These are phyloP conservation scores for Picochlorum sp. DNA, from an alignment of 139 green algal genomes.

Conservation along the genomic window DNA sequence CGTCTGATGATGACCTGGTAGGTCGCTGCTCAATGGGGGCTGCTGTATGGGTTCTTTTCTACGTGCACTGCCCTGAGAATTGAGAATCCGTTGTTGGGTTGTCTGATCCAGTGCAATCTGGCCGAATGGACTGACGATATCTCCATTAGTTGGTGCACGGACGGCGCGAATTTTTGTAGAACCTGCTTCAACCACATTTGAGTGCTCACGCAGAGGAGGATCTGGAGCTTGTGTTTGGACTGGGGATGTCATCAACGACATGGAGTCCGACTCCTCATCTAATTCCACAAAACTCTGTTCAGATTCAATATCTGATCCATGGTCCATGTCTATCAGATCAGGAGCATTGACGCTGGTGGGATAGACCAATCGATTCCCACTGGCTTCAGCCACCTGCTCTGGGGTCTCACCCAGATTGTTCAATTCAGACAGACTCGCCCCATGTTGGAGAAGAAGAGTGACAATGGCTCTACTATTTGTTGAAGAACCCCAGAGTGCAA, in stretches of 20 bases:
- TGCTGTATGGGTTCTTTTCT: not conserved
- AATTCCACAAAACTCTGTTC: not conserved
- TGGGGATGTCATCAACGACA: not conserved
- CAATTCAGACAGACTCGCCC: not conserved
- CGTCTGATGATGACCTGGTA: not conserved
- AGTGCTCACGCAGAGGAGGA: not conserved
- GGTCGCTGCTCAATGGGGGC: too few relatives aligned
- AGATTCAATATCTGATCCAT: too few relatives aligned
- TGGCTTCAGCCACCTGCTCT: not conserved
- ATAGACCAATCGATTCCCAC: not conserved
- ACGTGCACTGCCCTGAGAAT: not conserved
- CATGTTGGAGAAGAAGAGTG: not conserved
- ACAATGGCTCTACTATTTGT: not conserved
- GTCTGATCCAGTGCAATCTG: not conserved
- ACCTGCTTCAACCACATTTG: too few relatives aligned
- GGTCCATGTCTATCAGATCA: not conserved
- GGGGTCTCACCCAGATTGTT: constrained; percentile 7
- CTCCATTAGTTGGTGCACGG: not conserved
- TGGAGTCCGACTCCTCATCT: not conserved
- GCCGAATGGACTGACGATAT: not conserved
- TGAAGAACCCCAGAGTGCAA: not conserved
- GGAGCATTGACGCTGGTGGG: not conserved
- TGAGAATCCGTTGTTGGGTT: not conserved
- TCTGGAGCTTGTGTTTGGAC: not conserved
- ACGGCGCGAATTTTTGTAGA: not conserved